A percentile compares a stretch with the other conserved stretches of the same genome.
Evolutionary conservation across 345 rosid species (phyloP).

Genomic region (Psidium guajava): DNA sequence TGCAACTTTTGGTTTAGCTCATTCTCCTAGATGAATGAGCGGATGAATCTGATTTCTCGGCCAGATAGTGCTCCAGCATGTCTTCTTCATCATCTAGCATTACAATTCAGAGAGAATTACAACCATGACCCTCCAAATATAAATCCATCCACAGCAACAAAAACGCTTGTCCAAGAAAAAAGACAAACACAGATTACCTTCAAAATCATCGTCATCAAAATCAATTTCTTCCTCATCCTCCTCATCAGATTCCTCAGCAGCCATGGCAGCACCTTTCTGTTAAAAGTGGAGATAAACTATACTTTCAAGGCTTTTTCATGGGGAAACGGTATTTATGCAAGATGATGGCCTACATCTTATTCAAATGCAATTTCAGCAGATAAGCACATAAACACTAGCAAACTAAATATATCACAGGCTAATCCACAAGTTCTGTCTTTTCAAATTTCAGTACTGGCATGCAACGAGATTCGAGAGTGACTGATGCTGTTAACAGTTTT

Average conservation of each 20-base stretch:
- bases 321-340: background rate
- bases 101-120: background rate
- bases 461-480: background rate
- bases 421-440: background rate
- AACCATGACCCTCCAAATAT: background rate
- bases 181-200: slow-evolving; percentile 32
- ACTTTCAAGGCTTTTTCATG: background rate
- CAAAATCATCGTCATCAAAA: slow-evolving; percentile 86
- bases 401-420: background rate
- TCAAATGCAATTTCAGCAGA: background rate
- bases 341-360: background rate
- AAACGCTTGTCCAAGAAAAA: background rate
- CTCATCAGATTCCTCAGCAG: slow-evolving; percentile 44
- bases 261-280: slow-evolving; percentile 70
- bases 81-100: slow-evolving; percentile 81
- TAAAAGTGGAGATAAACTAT: background rate
- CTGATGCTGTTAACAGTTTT: background rate
- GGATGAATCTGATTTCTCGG: slow-evolving; percentile 71
- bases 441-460: background rate
- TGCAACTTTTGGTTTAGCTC: slow-evolving; percentile 1
- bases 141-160: background rate
- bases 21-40: slow-evolving; percentile 41
- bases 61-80: slow-evolving; percentile 91
- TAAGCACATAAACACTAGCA: background rate
- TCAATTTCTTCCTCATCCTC: slow-evolving; percentile 89